These are phyloP conservation scores for Elsinoe arachidis DNA, from an alignment of 2,329 filamentous ascomycete species.

Conservation along the genomic window DNA sequence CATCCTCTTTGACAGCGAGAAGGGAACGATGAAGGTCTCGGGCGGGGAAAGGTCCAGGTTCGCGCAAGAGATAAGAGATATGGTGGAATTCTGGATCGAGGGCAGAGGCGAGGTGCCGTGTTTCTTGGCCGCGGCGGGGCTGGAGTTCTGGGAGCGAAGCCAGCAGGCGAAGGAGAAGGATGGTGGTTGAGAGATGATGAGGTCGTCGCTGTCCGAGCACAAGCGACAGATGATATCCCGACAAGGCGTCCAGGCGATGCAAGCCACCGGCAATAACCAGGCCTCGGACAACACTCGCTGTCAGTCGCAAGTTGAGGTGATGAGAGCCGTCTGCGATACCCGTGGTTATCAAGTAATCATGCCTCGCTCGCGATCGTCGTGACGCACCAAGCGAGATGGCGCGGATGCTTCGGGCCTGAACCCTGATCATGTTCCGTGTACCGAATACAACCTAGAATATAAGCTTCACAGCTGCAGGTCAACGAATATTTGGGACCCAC, in stretches of 20 bases:
- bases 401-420: background rate
- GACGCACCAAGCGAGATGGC: background rate
- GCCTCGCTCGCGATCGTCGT: background rate
- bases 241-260: too few species aligned
- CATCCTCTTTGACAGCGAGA: slow-evolving; percentile 81
- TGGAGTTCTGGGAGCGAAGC: slow-evolving; percentile 81
- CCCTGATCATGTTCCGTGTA: background rate
- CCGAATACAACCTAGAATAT: background rate
- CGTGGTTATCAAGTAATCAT: background rate
- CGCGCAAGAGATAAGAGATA: slow-evolving; percentile 70
- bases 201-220: background rate
- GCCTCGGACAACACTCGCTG: too few species aligned
- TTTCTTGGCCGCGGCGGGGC: slow-evolving; percentile 79
- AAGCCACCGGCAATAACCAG: too few species aligned
- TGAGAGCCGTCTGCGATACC: background rate
- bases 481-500: background rate
- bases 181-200: background rate
- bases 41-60: slow-evolving; percentile 83
- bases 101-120: slow-evolving; percentile 89
- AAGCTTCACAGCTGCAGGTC: slow-evolving; percentile 1
- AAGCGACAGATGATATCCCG: background rate
- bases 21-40: slow-evolving; percentile 95
- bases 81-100: slow-evolving; percentile 93
- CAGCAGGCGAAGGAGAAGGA: slow-evolving; percentile 25
- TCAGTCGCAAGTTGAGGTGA: too few species aligned